Evolutionary conservation across 2,329 filamentous ascomycete species (phyloP), one percentile per base, ranked within the genome.

Genomic region (Moelleriella libera): DNA sequence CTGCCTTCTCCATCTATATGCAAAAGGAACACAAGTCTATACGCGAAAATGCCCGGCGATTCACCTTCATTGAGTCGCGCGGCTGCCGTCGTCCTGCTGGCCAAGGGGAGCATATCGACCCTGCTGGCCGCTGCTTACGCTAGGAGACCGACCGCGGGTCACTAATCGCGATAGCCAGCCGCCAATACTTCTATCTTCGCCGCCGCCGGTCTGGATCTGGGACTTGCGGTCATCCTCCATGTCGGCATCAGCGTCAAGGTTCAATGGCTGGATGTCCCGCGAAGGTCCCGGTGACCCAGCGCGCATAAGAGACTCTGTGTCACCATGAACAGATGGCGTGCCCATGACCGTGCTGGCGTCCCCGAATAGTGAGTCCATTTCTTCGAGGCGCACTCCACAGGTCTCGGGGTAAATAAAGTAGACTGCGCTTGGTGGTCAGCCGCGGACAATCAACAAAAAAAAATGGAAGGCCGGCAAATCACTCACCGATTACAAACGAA

Each of bases 361-460:
- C 53, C 92, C 92, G 59, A 98, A 98, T 12, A 98, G 69, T 3
- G 80, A 76, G 62, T 94, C 87, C 92, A 98, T 98, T 56, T 98
- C 92, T 67, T 98, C 92, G 45, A 98, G 75, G 49, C 89, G 83
- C 49, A 98, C 82, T 57, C 94, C 94, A 55, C 89, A 92, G 0
- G 92, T 98, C 66, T 98, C 92, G 31, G 92, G 92, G 63, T 97
- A 98, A 55, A 95, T 78, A 67, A 97, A 97, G 68, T 90, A 98
- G 6, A 98, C 92, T 96, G 53, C 41, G 61, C n/a, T 53, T 61
- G 50, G 47, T 42, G 47, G 51, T 46, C 40, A 52, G 42, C 44
- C 41, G 31, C n/a, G 31, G 14, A 4, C 32, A 28, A 14, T 44
- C 9, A 7, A 29, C 39, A 28, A 30, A 29, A 11, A 14, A 14